phyloP scores from a whole-genome alignment of 805 yeast genomes.

The Lipomyces starkeyi region DNA sequence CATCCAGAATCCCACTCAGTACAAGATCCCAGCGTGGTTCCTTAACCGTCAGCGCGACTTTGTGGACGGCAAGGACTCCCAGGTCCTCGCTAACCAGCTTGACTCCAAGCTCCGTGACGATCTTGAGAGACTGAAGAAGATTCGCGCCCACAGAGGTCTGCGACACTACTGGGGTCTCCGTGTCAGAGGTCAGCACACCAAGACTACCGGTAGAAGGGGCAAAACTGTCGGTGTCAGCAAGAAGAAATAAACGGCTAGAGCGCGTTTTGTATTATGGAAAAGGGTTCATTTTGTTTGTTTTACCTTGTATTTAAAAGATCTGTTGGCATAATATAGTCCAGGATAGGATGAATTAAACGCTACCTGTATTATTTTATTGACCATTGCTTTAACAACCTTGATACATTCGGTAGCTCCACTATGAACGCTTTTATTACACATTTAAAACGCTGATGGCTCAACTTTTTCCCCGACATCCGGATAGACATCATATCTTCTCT shows the following conservation, averaged over 20 bases:
- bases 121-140: constrained; percentile 99
- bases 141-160: constrained; percentile 99
- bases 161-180: constrained; percentile 99
- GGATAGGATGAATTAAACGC: background rate
- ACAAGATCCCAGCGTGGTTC: constrained; percentile 99
- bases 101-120: constrained; percentile 99
- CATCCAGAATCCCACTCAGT: constrained; percentile 99
- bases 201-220: constrained; percentile 98
- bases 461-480: constrained; percentile 49
- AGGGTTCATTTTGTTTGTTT: constrained; percentile 18
- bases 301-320: constrained; percentile 2
- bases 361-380: background rate
- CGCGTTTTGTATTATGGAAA: constrained; percentile 23
- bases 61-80: constrained; percentile 98
- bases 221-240: constrained; percentile 57
- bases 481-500: constrained; percentile 74
- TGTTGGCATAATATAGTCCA: background rate
- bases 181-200: constrained; percentile 99
- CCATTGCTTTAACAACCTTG: background rate
- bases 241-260: constrained; percentile 46
- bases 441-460: constrained; percentile 15
- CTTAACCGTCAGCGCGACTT: constrained; percentile 99
- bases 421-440: background rate
- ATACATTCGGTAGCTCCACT: background rate
- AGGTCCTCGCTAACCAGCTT: constrained; percentile 97